Percentiles rank a stretch among this genome's conserved stretches.
Conservation (phyloP, 1,139 yeast genomes). For the Candida tetrigidarum region DNA sequence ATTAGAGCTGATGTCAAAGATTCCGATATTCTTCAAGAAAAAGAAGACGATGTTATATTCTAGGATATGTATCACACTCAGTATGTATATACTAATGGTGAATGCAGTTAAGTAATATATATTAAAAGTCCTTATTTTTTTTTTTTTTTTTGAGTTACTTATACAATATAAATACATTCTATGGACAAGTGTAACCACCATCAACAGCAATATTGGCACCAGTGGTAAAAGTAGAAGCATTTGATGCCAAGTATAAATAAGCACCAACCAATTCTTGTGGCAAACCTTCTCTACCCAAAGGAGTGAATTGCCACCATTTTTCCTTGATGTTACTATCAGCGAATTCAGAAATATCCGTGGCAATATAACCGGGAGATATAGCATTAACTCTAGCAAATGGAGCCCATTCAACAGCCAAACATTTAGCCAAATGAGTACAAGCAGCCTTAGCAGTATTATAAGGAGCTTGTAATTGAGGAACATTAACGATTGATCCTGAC, state of each 20-base stretch:
- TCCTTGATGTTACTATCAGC: conserved; percentile 34
- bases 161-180: no score
- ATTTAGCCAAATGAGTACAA: conserved; percentile 74
- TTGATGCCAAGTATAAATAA: conserved; percentile 76
- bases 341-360: conserved; percentile 56
- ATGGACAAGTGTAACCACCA: conserved; percentile 73
- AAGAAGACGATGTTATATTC: conserved; percentile 50
- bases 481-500: conserved; percentile 84
- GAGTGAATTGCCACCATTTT: conserved; percentile 56
- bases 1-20: conserved; percentile 21
- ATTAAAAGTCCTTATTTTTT: background rate
- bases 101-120: no score
- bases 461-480: conserved; percentile 84
- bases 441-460: conserved; percentile 90
- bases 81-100: no score
- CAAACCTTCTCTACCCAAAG: conserved; percentile 79
- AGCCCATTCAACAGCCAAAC: conserved; percentile 89
- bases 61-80: no score
- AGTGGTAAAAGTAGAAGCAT: conserved; percentile 81
- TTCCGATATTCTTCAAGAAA: conserved; percentile 41
- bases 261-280: conserved; percentile 85
- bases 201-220: conserved; percentile 85
- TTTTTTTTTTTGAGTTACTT: no score
- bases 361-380: conserved; percentile 80
- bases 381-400: conserved; percentile 73